phyloP scores from a whole-genome alignment of 345 rosid species.

The Salix brachista region DNA sequence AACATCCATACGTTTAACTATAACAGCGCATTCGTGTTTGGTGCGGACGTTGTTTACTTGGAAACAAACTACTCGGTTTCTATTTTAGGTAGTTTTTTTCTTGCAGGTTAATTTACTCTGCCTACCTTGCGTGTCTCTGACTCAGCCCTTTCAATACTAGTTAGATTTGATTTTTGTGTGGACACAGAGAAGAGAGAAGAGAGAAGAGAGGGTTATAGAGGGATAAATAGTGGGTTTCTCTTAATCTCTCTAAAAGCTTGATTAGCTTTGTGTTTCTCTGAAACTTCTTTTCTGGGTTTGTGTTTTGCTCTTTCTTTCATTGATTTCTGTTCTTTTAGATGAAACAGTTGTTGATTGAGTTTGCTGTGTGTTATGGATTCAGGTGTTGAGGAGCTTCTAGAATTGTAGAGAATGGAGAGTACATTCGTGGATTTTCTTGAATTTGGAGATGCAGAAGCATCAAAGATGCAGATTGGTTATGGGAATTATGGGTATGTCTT shows the following conservation, averaged over 20 bases:
- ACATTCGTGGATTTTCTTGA: not conserved
- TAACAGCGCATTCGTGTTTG: too few species aligned
- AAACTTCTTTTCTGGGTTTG: not conserved
- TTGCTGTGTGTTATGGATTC: conserved; percentile 1
- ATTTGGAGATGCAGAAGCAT: conserved; percentile 10
- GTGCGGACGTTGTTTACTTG: too few species aligned
- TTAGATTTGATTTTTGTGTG: not conserved
- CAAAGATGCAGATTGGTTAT: conserved; percentile 41
- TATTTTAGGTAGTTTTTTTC: too few species aligned
- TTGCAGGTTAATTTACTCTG: too few species aligned
- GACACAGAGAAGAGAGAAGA: not conserved
- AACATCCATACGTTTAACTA: too few species aligned
- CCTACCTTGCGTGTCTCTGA: not conserved
- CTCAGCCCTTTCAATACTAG: not conserved
- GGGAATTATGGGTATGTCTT: conserved; percentile 61
- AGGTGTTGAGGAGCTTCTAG: too few species aligned
- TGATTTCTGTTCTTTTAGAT: not conserved
- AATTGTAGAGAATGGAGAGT: conserved; percentile 16
- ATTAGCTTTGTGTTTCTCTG: too few species aligned
- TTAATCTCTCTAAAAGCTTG: not conserved
- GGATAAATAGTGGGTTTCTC: not conserved
- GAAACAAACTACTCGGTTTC: too few species aligned
- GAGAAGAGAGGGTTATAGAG: not conserved
- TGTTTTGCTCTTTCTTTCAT: not conserved
- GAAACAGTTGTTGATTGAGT: not conserved